Evolutionary conservation across 495 filamentous ascomycete species (phyloP), one percentile per base, ranked within the genome.

Genomic region (Annulohypoxylon maeteangense): DNA sequence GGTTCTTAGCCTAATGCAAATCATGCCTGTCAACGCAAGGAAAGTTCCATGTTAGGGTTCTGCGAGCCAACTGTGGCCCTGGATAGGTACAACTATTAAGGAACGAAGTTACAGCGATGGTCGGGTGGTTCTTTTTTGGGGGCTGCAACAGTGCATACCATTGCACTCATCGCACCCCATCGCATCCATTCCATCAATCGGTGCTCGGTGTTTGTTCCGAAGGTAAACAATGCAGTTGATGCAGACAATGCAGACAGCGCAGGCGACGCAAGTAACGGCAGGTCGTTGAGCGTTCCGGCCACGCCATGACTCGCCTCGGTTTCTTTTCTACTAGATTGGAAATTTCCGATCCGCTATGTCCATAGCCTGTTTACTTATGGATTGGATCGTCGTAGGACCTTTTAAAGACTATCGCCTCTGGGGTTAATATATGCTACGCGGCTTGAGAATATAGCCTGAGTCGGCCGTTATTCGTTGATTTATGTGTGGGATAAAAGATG

Each of bases 261-360:
- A 47, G 44, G 4, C 27, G 6, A 36, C 14, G 16, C 10, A 47
- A 16, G 4, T 6, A 29, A 36, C 8, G 55, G 29, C 34, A 70
- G 54, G 54, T 45, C 42, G 27, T 54, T 22, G 40, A 50, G 50
- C 11, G 48, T 53, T 67, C 34, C 54, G 60, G 25, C 16, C 22
- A 68, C 65, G 25, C 16, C 22, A 68, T 68, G 70, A 62, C 65
- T 72, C 70, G 64, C 60, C 63, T 56, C 22, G 29, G 20, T n/a
- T 22, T 23, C 4, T 10, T 22, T 18, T 20, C 16, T 16, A 14
- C n/a, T 53, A 36, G n/a, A n/a, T n/a, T 67, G 57, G 45, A 57
- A 42, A 63, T 51, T 58, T 53, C 58, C 58, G 32, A 51, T 22
- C 58, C 48, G 60, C 44, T 45, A n/a, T 48, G 40, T 57, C 53